Percentiles rank a stretch among this genome's conserved stretches.
Conservation (phyloP, 352 stramenopile species). For the Phytophthora constricta region DNA sequence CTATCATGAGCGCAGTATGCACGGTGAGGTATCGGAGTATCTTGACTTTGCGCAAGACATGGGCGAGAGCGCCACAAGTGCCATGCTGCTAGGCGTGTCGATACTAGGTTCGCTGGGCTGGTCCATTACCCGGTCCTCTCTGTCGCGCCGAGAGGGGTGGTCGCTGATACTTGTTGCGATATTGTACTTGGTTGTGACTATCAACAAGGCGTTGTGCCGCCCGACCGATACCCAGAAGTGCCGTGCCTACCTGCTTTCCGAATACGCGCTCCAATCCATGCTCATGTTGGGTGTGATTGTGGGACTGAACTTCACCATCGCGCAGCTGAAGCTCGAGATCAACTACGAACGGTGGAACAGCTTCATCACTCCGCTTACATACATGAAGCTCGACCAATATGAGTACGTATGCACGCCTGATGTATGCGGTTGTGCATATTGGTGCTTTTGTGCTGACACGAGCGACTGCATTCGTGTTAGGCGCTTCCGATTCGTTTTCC, state of each 20-base stretch:
- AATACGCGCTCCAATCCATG: slow-evolving; percentile 72
- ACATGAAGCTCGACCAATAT: slow-evolving; percentile 81
- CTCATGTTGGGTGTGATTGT: slow-evolving; percentile 72
- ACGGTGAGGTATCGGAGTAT: slow-evolving; percentile 33
- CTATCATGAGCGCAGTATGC: slow-evolving; percentile 51
- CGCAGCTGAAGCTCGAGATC: slow-evolving; percentile 51
- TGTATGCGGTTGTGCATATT: not conserved
- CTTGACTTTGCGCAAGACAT: slow-evolving; percentile 45
- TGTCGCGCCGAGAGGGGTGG: slow-evolving; percentile 47
- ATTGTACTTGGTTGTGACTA: slow-evolving; percentile 46
- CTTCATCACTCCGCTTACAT: slow-evolving; percentile 60
- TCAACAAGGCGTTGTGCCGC: slow-evolving; percentile 57
- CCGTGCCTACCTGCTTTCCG: slow-evolving; percentile 65
- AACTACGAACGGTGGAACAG: slow-evolving; percentile 67
- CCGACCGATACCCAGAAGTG: slow-evolving; percentile 48
- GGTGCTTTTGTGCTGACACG: not conserved
- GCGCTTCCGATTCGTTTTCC: slow-evolving; percentile 61
- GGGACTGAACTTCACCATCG: slow-evolving; percentile 74
- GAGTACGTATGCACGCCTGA: slow-evolving; percentile 46
- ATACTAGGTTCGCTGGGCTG: slow-evolving; percentile 65
- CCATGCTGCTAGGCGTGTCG: slow-evolving; percentile 51
- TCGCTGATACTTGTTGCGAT: slow-evolving; percentile 45
- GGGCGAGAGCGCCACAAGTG: slow-evolving; percentile 46
- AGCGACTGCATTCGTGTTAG: slow-evolving; percentile 22
- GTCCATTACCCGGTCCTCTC: slow-evolving; percentile 60